Evolutionary conservation across 306 rosid species (phyloP), one percentile per base, ranked within the genome.

Genomic region (barrel medic (Medicago truncatula)): DNA sequence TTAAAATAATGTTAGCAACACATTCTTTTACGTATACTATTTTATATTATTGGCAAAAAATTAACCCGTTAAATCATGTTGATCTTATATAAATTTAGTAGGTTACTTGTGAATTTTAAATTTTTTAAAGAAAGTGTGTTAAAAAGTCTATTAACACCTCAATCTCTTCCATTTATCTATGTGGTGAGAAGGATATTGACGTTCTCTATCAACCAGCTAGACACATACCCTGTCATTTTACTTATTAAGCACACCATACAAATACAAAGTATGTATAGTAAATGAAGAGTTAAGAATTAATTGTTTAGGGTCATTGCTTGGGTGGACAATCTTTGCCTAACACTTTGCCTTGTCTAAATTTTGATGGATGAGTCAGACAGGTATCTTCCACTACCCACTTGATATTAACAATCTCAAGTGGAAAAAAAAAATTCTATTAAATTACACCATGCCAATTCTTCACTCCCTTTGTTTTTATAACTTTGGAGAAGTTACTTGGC

Each of bases 301-400:
- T 76, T 77, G 50, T 66, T 76, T 77, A 36, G 66, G 78, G 76
- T 65, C 78, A 56, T 64, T 56, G 52, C 66, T 70, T 49, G 79
- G 78, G 44, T 64, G 75, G 78, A 75, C 81, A 79, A 70, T 16
- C 23, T 57, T 62, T 46, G 76, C 84, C 83, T 70, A 71, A 79
- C 81, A 4, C 56, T 75, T 75, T 79, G 84, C 73, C 83, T 79
- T 75, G 83, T 40, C 81, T 46, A 74, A 21, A 56, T 70, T 64
- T 74, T 54, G 49, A 75, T 74, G 16, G 39, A 20, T 67, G 85
- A 77, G 15, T 73, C 38, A 2, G 70, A 72, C 82, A 82, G 57
- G 36, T 71, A 76, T 61, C 77, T 70, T 46, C 78, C 73, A 59
- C 68, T 59, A 60, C 73, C 76, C 80, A 80, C 58, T 67, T 67